Evolutionary conservation across 1,284 basidiomycete genomes (phyloP).

Genomic region (Fomitopsis betulina): DNA sequence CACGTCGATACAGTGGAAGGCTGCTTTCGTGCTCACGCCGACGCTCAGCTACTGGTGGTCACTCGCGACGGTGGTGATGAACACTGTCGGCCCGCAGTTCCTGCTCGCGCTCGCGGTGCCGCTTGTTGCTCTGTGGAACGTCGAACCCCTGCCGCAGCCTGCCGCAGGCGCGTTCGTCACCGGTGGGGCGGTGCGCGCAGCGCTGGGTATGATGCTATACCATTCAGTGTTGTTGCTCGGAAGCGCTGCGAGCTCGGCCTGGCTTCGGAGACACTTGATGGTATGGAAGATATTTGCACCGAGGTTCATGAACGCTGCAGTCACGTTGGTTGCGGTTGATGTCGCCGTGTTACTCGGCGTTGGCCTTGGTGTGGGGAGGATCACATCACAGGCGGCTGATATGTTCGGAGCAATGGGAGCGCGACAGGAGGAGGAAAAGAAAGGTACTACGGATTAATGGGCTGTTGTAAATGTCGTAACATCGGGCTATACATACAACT

Average conservation of each 20-base stretch:
- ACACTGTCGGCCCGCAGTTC: slow-evolving; percentile 74
- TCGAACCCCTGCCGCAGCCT: slow-evolving; percentile 50
- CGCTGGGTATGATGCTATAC: slow-evolving; percentile 67
- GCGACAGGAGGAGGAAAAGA: not conserved
- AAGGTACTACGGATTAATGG: not conserved
- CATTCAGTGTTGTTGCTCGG: slow-evolving; percentile 66
- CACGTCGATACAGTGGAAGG: slow-evolving; percentile 93
- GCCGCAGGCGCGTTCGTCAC: slow-evolving; percentile 24
- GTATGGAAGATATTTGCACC: slow-evolving; percentile 99
- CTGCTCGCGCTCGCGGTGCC: slow-evolving; percentile 65
- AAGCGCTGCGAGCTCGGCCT: slow-evolving; percentile 70
- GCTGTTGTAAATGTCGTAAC: too few species aligned
- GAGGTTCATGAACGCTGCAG: slow-evolving; percentile 78
- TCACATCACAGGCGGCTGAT: slow-evolving; percentile 19
- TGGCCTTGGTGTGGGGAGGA: slow-evolving; percentile 30
- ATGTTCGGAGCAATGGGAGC: slow-evolving; percentile 23
- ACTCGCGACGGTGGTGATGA: slow-evolving; percentile 74
- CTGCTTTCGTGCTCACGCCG: slow-evolving; percentile 77
- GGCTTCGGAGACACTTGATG: slow-evolving; percentile 90
- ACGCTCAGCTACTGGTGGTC: slow-evolving; percentile 74
- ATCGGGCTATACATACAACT: too few species aligned
- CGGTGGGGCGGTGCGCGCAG: slow-evolving; percentile 42
- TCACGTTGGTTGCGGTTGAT: slow-evolving; percentile 51
- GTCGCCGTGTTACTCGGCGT: slow-evolving; percentile 49
- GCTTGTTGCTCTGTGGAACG: slow-evolving; percentile 85